Percentiles rank a stretch among this genome's conserved stretches.
Evolutionary conservation across 352 stramenopile species (phyloP).

Genomic region (Phytophthora cactorum): DNA sequence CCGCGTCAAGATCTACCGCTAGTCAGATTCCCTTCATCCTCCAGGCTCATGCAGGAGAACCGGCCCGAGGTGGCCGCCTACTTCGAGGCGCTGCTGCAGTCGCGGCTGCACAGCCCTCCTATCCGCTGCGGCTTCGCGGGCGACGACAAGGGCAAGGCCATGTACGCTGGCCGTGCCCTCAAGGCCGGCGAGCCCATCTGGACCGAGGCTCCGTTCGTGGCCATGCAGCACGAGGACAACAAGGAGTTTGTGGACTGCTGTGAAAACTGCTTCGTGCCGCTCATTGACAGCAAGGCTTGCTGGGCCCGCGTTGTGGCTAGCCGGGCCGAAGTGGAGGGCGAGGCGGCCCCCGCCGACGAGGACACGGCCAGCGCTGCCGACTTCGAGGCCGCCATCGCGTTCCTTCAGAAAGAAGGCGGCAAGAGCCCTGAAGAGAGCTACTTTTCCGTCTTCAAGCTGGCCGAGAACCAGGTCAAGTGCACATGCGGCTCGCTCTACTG

Average conservation of each 20-base stretch:
- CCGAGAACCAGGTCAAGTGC: slow-evolving; percentile 61
- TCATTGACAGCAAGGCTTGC: slow-evolving; percentile 65
- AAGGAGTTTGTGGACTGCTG: slow-evolving; percentile 83
- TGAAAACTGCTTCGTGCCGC: slow-evolving; percentile 80
- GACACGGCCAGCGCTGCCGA: slow-evolving; percentile 48
- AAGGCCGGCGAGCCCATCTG: slow-evolving; percentile 74
- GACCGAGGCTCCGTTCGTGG: slow-evolving; percentile 76
- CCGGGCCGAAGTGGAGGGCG: slow-evolving; percentile 41
- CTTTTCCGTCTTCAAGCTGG: slow-evolving; percentile 70
- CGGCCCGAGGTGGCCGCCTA: slow-evolving; percentile 55
- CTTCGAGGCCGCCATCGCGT: slow-evolving; percentile 63
- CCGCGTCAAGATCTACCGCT: slow-evolving; percentile 6
- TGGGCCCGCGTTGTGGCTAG: slow-evolving; percentile 64
- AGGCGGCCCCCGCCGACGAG: slow-evolving; percentile 53
- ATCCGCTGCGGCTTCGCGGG: slow-evolving; percentile 58
- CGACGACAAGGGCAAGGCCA: slow-evolving; percentile 75
- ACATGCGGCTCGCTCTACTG: slow-evolving; percentile 87
- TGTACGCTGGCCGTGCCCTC: slow-evolving; percentile 63
- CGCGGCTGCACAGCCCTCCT: slow-evolving; percentile 53
- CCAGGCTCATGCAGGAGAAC: slow-evolving; percentile 47
- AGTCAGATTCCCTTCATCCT: background rate
- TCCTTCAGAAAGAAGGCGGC: slow-evolving; percentile 71
- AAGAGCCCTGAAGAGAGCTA: slow-evolving; percentile 73
- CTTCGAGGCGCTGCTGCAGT: slow-evolving; percentile 67
- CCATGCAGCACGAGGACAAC: slow-evolving; percentile 84